Conservation (phyloP, 495 filamentous ascomycete species). For the Peziza echinospora region DNA sequence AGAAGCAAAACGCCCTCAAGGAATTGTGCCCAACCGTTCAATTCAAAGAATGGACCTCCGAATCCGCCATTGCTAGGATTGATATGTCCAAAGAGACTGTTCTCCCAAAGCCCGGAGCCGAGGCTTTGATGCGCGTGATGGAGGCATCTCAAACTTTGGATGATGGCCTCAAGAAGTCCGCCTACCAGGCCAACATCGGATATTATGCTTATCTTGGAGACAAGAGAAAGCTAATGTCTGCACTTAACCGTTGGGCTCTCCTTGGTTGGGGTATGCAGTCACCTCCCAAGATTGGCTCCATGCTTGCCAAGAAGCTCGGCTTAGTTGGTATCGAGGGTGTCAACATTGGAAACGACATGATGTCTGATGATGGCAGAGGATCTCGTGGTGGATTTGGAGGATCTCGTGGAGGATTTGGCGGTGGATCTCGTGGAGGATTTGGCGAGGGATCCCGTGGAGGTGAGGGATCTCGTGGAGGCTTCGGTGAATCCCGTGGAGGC, state of each 20-base stretch:
- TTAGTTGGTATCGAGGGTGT: constrained; percentile 26
- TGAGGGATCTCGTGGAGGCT: neutral
- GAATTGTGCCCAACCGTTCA: constrained; percentile 39
- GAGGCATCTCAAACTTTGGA: constrained; percentile 20
- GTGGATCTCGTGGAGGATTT: neutral
- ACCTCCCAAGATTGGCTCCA: constrained; percentile 30
- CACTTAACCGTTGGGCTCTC: constrained; percentile 39
- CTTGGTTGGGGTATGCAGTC: constrained; percentile 39
- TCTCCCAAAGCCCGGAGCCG: constrained; percentile 21
- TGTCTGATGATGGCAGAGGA: constrained; percentile 1
- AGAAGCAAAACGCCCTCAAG: constrained; percentile 28
- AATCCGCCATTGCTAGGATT: constrained; percentile 27
- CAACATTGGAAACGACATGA: constrained; percentile 20
- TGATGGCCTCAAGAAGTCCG: constrained; percentile 25
- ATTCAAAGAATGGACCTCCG: constrained; percentile 34
- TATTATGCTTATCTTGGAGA: constrained; percentile 17
- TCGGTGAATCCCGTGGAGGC: constrained; percentile 7
- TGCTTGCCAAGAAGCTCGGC: constrained; percentile 28
- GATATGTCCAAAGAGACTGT: constrained; percentile 29
- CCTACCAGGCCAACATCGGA: constrained; percentile 33
- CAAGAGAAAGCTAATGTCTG: constrained; percentile 25
- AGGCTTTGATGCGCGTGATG: constrained; percentile 22
- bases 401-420: constrained; percentile 9
- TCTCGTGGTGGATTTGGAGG: constrained; percentile 4
- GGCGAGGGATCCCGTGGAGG: constrained; percentile 3